Percentiles rank a stretch among this genome's conserved stretches.
phyloP scores from a whole-genome alignment of 2,329 filamentous ascomycete species.

The Ophiostoma pallidulum region DNA sequence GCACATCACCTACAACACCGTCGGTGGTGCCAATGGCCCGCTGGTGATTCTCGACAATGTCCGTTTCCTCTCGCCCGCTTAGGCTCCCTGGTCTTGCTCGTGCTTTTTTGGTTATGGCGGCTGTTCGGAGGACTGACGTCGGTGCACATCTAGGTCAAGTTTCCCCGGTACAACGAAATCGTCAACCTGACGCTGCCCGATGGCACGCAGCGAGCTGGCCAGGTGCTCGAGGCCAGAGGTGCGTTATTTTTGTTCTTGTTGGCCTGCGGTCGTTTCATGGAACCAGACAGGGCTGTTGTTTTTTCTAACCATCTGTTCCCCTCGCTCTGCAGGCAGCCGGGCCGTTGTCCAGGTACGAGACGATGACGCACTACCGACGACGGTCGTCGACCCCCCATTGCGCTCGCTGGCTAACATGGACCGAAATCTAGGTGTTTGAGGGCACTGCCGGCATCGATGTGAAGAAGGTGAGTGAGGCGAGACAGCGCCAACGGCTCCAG shows the following conservation, averaged over 20 bases:
- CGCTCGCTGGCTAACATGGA: constrained; percentile 18
- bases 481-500: too few relatives aligned
- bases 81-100: too few relatives aligned
- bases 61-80: too few relatives aligned
- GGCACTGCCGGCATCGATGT: constrained; percentile 96
- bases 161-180: constrained; percentile 94
- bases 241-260: constrained; percentile 19
- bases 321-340: constrained; percentile 57
- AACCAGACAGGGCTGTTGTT: too few relatives aligned
- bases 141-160: constrained; percentile 70
- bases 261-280: too few relatives aligned
- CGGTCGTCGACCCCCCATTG: background rate
- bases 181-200: constrained; percentile 92
- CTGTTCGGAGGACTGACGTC: background rate
- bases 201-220: constrained; percentile 85
- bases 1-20: constrained; percentile 87
- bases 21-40: constrained; percentile 94
- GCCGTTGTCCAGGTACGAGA: constrained; percentile 82
- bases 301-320: constrained; percentile 3
- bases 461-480: constrained; percentile 92
- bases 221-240: constrained; percentile 97
- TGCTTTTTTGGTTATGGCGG: too few relatives aligned
- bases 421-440: constrained; percentile 71
- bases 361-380: background rate
- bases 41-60: constrained; percentile 97